phyloP scores from a whole-genome alignment of 176 grass and related monocot species.

The Rhipidocladum racemiflorum region DNA sequence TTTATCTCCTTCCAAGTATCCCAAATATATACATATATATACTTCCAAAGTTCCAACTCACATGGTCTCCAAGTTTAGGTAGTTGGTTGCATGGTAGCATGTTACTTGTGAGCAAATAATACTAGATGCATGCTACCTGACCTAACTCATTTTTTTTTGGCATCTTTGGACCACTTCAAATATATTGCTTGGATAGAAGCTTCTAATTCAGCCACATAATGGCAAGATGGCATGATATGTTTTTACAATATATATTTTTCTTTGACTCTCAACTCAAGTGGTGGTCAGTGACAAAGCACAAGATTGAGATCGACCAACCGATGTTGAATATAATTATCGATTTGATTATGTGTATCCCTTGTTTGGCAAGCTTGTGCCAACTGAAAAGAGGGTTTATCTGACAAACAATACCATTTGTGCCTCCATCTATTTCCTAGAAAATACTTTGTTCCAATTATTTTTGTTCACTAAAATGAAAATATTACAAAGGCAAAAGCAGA shows the following conservation, averaged over 20 bases:
- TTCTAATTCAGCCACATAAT: not conserved
- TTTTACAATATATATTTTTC: not conserved
- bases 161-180: not conserved
- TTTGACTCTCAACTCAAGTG: not conserved
- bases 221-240: not conserved
- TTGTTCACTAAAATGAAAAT: not conserved
- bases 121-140: not conserved
- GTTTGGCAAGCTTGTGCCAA: not conserved
- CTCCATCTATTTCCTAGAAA: not conserved
- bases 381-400: not conserved
- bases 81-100: not conserved
- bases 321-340: not conserved
- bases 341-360: not conserved
- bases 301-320: not conserved
- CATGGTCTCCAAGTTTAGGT: conserved; percentile 10
- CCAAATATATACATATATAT: not conserved
- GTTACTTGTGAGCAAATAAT: conserved; percentile 3
- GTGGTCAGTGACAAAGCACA: not conserved
- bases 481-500: not conserved
- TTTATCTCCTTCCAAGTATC: not conserved
- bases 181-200: conserved; percentile 6
- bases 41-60: conserved; percentile 16
- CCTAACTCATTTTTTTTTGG: conserved; percentile 21
- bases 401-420: not conserved
- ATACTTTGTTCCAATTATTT: not conserved